Percentiles rank a stretch among this genome's conserved stretches.
phyloP scores from a whole-genome alignment of 805 yeast genomes.

The Maudiozyma barnettii region DNA sequence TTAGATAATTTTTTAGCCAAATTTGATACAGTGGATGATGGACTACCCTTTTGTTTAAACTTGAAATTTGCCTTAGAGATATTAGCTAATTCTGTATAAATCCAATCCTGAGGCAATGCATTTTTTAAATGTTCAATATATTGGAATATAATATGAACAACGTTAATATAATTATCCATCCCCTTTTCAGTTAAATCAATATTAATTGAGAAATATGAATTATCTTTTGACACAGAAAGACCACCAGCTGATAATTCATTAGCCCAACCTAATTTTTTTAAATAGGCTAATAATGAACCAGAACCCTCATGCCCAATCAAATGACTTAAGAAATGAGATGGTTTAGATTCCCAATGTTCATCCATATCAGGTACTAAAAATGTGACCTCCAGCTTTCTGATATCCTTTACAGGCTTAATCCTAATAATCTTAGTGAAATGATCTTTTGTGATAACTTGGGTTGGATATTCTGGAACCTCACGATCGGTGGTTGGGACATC shows the following conservation, averaged over 20 bases:
- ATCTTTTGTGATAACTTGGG: conserved; percentile 39
- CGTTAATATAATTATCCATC: conserved; percentile 48
- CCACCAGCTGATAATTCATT: conserved; percentile 68
- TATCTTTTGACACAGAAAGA: conserved; percentile 54
- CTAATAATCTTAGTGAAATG: conserved; percentile 46
- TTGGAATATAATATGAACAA: conserved; percentile 54
- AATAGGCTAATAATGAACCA: conserved; percentile 66
- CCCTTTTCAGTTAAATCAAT: conserved; percentile 74
- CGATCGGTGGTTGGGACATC: conserved; percentile 33
- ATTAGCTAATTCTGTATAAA: conserved; percentile 65
- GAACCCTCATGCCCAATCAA: conserved; percentile 87
- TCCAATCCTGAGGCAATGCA: conserved; percentile 65
- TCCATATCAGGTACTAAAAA: conserved; percentile 76
- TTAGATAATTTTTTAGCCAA: conserved; percentile 56
- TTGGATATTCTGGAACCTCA: conserved; percentile 25
- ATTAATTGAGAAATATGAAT: conserved; percentile 56
- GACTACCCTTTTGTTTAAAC: conserved; percentile 68
- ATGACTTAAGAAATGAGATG: conserved; percentile 66
- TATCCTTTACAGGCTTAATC: conserved; percentile 79
- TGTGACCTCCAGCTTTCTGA: conserved; percentile 52
- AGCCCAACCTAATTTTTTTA: conserved; percentile 73
- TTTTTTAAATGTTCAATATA: conserved; percentile 54
- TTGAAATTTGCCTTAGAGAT: conserved; percentile 63
- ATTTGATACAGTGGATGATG: conserved; percentile 63
- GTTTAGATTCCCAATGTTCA: conserved; percentile 55